phyloP scores from a whole-genome alignment of 768 basidiomycete genomes.

The Strobilomyces echinocephalus region DNA sequence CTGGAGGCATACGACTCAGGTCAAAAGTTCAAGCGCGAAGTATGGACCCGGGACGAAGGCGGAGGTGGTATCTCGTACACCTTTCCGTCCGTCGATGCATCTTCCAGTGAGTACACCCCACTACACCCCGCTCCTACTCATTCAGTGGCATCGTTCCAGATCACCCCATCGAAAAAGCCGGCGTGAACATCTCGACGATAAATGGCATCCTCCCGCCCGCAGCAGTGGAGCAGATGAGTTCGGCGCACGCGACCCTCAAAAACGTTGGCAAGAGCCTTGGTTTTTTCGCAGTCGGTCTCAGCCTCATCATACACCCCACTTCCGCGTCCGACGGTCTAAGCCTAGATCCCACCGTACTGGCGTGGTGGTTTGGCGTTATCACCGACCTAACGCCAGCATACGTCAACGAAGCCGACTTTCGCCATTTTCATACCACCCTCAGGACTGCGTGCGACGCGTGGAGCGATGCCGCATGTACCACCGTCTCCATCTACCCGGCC shows the following conservation, averaged over 20 bases:
- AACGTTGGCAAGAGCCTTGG: slow-evolving; percentile 10
- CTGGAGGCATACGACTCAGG: slow-evolving; percentile 14
- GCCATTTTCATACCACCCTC: slow-evolving; percentile 44
- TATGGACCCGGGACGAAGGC: slow-evolving; percentile 17
- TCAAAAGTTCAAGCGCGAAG: slow-evolving; percentile 14
- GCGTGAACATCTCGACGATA: slow-evolving; percentile 19
- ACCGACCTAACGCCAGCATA: slow-evolving; percentile 49
- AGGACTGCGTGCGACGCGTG: slow-evolving; percentile 42
- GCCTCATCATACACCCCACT: slow-evolving; percentile 21
- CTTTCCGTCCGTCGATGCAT: slow-evolving; percentile 3
- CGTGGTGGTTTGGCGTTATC: slow-evolving; percentile 27
- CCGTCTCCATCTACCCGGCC: slow-evolving; percentile 33
- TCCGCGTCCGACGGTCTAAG: neutral
- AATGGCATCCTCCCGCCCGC: slow-evolving; percentile 14
- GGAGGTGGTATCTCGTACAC: slow-evolving; percentile 20
- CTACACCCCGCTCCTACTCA: neutral
- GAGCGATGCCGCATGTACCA: slow-evolving; percentile 16
- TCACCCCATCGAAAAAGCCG: slow-evolving; percentile 21
- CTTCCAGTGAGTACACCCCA: neutral
- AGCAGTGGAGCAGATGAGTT: slow-evolving; percentile 23
- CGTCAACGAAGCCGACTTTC: slow-evolving; percentile 42
- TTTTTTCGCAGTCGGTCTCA: slow-evolving; percentile 18
- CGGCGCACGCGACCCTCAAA: slow-evolving; percentile 14
- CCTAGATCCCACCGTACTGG: slow-evolving; percentile 6
- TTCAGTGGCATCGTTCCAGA: neutral